Percentiles rank a stretch among this genome's conserved stretches.
These are phyloP conservation scores for Mycena epipterygia DNA, from an alignment of 768 basidiomycete species.

Conservation along the genomic window DNA sequence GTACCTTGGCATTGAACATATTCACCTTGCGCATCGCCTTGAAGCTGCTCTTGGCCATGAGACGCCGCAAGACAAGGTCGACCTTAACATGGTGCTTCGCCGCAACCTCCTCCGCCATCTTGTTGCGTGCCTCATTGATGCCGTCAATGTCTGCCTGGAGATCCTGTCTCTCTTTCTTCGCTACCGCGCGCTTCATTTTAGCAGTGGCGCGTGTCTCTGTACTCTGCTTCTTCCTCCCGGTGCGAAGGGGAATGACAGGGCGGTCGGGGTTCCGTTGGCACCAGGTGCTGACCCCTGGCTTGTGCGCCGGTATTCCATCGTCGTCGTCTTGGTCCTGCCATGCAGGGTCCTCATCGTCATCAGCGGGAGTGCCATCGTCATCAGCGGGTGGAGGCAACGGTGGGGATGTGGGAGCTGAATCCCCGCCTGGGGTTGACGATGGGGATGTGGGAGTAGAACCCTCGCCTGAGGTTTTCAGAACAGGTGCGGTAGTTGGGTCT, in stretches of 20 bases:
- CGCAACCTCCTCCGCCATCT: constrained; percentile 1
- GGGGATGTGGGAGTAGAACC: no score
- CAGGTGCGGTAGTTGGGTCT: no score
- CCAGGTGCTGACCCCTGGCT: background rate
- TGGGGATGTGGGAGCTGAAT: no score
- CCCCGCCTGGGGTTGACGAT: no score
- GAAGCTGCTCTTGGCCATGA: background rate
- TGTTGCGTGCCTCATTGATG: background rate
- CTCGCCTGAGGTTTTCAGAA: no score
- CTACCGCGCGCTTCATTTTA: background rate
- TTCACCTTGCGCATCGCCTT: background rate
- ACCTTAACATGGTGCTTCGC: background rate
- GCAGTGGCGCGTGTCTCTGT: background rate
- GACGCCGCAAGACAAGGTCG: background rate
- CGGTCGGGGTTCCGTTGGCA: background rate
- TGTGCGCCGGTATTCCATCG: background rate
- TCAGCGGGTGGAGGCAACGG: no score
- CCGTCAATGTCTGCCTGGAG: background rate
- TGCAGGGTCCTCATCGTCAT: background rate
- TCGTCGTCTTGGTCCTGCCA: background rate
- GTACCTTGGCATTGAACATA: background rate
- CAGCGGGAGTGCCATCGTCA: no score
- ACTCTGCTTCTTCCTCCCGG: background rate
- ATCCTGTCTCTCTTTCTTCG: background rate
- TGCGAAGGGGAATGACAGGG: background rate